These are phyloP conservation scores for Trichoderma erinaceum DNA, from an alignment of 495 filamentous ascomycete genomes.

Conservation along the genomic window DNA sequence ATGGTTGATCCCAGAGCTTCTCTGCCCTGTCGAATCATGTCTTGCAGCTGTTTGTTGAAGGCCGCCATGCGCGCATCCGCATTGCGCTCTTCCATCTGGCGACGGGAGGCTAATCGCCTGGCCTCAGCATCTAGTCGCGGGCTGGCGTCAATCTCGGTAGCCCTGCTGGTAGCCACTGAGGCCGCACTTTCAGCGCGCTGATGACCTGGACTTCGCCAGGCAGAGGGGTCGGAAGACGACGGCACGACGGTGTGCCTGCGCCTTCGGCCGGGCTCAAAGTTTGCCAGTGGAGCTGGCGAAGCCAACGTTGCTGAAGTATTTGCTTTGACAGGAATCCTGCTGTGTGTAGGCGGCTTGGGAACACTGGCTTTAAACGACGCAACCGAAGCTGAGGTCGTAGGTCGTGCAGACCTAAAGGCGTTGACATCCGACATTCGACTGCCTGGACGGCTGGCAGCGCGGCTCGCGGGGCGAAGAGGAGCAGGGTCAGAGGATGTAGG, in stretches of 20 bases:
- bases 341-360: slow-evolving; percentile 24
- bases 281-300: neutral
- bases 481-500: neutral
- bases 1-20: slow-evolving; percentile 78
- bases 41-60: slow-evolving; percentile 69
- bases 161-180: slow-evolving; percentile 18
- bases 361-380: slow-evolving; percentile 20
- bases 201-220: slow-evolving; percentile 23
- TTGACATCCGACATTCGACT: slow-evolving; percentile 1
- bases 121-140: slow-evolving; percentile 53
- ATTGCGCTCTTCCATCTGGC: slow-evolving; percentile 65
- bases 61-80: slow-evolving; percentile 70
- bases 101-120: slow-evolving; percentile 57
- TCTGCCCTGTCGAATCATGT: slow-evolving; percentile 82
- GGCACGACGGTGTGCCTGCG: slow-evolving; percentile 3
- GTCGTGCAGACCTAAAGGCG: neutral
- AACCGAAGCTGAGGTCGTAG: slow-evolving; percentile 6
- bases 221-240: slow-evolving; percentile 28
- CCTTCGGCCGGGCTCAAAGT: neutral
- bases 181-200: neutral
- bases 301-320: slow-evolving; percentile 27
- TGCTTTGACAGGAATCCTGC: slow-evolving; percentile 38
- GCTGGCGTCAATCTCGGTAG: slow-evolving; percentile 31
- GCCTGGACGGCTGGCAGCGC: slow-evolving; percentile 8
- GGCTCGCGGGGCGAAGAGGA: neutral